phyloP scores from a whole-genome alignment of 352 stramenopile genomes.

The Phytophthora melonis region DNA sequence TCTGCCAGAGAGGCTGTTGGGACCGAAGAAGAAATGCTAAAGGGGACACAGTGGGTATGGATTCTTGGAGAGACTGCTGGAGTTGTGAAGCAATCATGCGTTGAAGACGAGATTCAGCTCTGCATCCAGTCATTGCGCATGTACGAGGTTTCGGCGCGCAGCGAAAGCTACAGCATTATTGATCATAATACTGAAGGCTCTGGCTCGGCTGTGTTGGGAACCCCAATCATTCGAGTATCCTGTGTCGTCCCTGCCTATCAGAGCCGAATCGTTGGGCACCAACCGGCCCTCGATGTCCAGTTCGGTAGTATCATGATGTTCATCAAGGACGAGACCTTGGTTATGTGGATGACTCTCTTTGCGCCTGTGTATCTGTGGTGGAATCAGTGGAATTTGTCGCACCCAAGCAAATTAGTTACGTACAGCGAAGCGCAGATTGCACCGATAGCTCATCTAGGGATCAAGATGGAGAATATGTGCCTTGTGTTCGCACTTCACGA shows the following conservation, averaged over 20 bases:
- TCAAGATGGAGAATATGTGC: conserved; percentile 58
- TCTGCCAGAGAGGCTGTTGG: conserved; percentile 45
- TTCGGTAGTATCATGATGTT: conserved; percentile 65
- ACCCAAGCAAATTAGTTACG: conserved; percentile 66
- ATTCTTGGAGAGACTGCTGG: conserved; percentile 55
- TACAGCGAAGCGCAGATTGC: conserved; percentile 64
- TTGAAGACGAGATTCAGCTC: conserved; percentile 85
- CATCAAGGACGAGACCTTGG: conserved; percentile 80
- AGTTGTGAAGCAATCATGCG: conserved; percentile 82
- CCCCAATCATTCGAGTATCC: conserved; percentile 58
- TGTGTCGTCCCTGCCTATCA: conserved; percentile 84
- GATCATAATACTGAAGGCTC: conserved; percentile 31
- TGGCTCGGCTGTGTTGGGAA: conserved; percentile 15
- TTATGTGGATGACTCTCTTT: conserved; percentile 83
- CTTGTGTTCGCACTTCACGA: conserved; percentile 69
- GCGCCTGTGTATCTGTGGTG: conserved; percentile 87
- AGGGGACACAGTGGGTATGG: conserved; percentile 62
- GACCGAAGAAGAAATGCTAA: conserved; percentile 17
- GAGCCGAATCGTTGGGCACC: conserved; percentile 80
- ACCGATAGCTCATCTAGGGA: conserved; percentile 68
- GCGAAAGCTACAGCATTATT: conserved; percentile 55
- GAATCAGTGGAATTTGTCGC: conserved; percentile 81
- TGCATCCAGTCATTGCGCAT: conserved; percentile 67
- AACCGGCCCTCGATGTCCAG: conserved; percentile 61
- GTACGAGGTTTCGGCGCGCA: conserved; percentile 50